Percentiles rank a stretch among this genome's conserved stretches.
These are phyloP conservation scores for Scytalidium lignicola DNA, from an alignment of 2,329 filamentous ascomycete species.

Conservation along the genomic window DNA sequence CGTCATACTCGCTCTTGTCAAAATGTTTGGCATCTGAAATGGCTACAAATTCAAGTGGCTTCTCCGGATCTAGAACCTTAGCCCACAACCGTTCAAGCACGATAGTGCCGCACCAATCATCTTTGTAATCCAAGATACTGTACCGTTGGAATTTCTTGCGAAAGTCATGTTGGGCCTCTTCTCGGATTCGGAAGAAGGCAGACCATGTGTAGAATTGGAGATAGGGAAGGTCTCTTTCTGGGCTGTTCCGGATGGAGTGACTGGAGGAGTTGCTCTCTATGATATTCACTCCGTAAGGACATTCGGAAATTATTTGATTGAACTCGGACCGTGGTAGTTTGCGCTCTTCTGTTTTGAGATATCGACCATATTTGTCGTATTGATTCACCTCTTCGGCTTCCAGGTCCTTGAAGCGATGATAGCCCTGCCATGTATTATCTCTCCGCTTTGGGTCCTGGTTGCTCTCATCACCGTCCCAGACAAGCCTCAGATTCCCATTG, in stretches of 20 bases:
- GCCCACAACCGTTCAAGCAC: slow-evolving; percentile 17
- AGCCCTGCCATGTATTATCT: neutral
- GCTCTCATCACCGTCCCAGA: slow-evolving; percentile 21
- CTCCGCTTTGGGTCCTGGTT: neutral
- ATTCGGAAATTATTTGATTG: too few species aligned
- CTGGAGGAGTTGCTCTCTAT: too few species aligned
- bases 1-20: slow-evolving; percentile 23
- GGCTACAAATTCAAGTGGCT: slow-evolving; percentile 25
- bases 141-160: slow-evolving; percentile 12
- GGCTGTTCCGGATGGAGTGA: too few species aligned
- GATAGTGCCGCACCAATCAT: slow-evolving; percentile 30
- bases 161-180: too few species aligned
- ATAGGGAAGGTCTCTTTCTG: too few species aligned
- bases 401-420: too few species aligned
- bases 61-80: slow-evolving; percentile 11
- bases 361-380: too few species aligned
- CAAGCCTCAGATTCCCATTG: slow-evolving; percentile 23
- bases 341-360: too few species aligned
- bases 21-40: slow-evolving; percentile 31
- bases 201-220: slow-evolving; percentile 30
- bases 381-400: too few species aligned
- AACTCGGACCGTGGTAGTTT: too few species aligned
- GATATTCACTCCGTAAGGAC: too few species aligned
- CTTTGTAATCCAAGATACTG: slow-evolving; percentile 23
- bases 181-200: slow-evolving; percentile 13